Base-by-base conservation (phyloP, 305 asterid genomes). In the Rubia tinctorum region DNA sequence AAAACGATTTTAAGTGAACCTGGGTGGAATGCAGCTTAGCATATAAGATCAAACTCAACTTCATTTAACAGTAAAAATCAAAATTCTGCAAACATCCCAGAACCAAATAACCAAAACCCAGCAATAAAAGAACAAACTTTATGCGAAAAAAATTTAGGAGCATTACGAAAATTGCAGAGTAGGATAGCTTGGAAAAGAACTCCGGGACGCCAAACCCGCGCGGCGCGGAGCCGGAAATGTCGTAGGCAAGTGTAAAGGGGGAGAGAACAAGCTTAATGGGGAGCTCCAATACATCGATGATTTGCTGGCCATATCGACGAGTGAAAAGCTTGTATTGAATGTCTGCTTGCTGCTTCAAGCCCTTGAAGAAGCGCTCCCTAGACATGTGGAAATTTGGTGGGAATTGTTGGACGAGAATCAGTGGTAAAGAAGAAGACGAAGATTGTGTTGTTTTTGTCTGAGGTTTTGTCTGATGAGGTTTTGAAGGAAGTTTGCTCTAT, bases 171-270 rank as follows among this genome's bases (percentile, higher is more conserved):
- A 92, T 84, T 81, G 99, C 88, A 23, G 98, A 89, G 86, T 84
- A 90, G 17, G 99, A 89, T 40, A 94, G 82, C 82, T 90, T 92
- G 80, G 99, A 90, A 67, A 92, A 81, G 85, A 90, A 74, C 69
- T 94, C 96, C 5, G 99, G 99, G 74, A 94, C 75, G 73, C 99
- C 99, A 71, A 92, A 94, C 34, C 97, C 99, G 56, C 99, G 97
- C 6, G 97, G 97, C 20, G 98, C 98, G 51, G 98, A 94, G 83
- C 97, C 99, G 56, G 97, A 92, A 59, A 94, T 85, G 90, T 88
- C 96, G 77, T 83, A 86, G 75, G 96, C 87, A 60, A 92, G 90
- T 11, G 97, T 92, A 85, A 94, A 84, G 43, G 99, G 98, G 40
- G 87, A 80, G 18, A 88, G 83, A 34, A 94, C 89, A 8, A 94